phyloP scores from a whole-genome alignment of 164 flowering plant genomes.

The Tetrastigma voinierianum region DNA sequence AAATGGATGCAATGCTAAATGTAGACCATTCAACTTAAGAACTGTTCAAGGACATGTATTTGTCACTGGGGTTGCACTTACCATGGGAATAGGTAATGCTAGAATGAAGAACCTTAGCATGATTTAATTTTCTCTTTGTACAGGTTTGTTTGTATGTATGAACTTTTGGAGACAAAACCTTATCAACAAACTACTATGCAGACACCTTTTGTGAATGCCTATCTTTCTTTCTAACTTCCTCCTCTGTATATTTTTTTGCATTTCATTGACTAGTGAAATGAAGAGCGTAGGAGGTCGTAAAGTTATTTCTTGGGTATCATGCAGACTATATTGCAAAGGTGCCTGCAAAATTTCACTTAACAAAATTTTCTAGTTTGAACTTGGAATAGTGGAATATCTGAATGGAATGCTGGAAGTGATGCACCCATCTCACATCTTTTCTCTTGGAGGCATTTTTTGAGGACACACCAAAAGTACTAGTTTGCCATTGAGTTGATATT shows the following conservation, averaged over 20 bases:
- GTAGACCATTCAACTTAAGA: conserved; percentile 36
- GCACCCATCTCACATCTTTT: conserved; percentile 9
- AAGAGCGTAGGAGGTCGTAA: not conserved
- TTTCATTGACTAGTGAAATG: too few relatives aligned
- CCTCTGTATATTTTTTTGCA: conserved; percentile 2
- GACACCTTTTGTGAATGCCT: conserved; percentile 43
- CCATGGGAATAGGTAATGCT: conserved; percentile 33
- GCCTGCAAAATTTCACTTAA: not conserved
- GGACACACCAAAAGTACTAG: conserved; percentile 12
- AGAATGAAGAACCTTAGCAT: not conserved
- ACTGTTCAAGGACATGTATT: conserved; percentile 34
- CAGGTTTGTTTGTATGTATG: conserved; percentile 35
- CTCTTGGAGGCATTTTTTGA: not conserved
- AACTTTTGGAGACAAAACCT: conserved; percentile 24
- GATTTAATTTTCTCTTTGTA: conserved; percentile 4
- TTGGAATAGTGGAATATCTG: conserved; percentile 34
- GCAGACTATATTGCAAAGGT: too few relatives aligned
- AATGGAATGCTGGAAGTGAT: conserved; percentile 34
- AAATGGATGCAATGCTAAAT: conserved; percentile 22
- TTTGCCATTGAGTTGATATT: conserved; percentile 21
- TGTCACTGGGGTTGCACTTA: conserved; percentile 47
- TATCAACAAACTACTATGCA: conserved; percentile 38
- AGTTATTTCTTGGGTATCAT: conserved; percentile 10
- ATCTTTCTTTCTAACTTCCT: not conserved
- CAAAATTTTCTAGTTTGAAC: conserved; percentile 31